Evolutionary conservation across 1,284 basidiomycete genomes (phyloP).

Genomic region (Paramarasmius palmivorus): DNA sequence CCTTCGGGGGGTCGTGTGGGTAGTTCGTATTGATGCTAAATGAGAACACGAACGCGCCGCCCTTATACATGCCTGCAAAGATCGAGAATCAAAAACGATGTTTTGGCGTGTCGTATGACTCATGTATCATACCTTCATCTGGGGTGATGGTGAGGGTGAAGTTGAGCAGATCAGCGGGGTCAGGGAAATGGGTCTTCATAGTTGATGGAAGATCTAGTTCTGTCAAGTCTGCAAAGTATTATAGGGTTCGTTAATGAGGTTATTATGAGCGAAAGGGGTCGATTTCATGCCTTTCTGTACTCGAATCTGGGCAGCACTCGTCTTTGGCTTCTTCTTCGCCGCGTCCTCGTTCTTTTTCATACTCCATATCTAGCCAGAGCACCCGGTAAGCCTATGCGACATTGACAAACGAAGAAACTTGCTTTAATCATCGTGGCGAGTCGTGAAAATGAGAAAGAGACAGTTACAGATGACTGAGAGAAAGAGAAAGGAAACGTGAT

Average conservation of each 20-base stretch:
- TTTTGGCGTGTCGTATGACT: slow-evolving; percentile 12
- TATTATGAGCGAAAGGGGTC: background rate
- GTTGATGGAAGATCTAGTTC: slow-evolving; percentile 95
- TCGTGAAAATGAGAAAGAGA: slow-evolving; percentile 25
- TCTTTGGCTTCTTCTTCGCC: slow-evolving; percentile 96
- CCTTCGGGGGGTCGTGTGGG: slow-evolving; percentile 98
- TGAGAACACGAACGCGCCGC: slow-evolving; percentile 90
- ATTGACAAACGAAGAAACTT: slow-evolving; percentile 9
- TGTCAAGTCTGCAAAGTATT: slow-evolving; percentile 73
- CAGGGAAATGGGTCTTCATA: slow-evolving; percentile 93
- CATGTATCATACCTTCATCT: slow-evolving; percentile 89
- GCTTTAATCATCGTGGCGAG: slow-evolving; percentile 60
- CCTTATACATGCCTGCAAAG: slow-evolving; percentile 92
- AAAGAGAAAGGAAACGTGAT: background rate
- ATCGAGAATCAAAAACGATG: slow-evolving; percentile 1
- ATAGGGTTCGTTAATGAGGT: slow-evolving; percentile 1
- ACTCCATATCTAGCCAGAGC: slow-evolving; percentile 79
- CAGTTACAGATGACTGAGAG: too few relatives aligned
- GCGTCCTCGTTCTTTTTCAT: slow-evolving; percentile 98
- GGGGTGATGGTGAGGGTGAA: slow-evolving; percentile 95
- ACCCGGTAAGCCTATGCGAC: background rate
- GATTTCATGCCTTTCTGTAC: slow-evolving; percentile 91
- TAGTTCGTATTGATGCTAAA: slow-evolving; percentile 98
- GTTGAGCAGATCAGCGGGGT: slow-evolving; percentile 92
- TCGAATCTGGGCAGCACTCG: slow-evolving; percentile 94